phyloP scores from a whole-genome alignment of 768 basidiomycete species.

The Gymnopilus dilepis region DNA sequence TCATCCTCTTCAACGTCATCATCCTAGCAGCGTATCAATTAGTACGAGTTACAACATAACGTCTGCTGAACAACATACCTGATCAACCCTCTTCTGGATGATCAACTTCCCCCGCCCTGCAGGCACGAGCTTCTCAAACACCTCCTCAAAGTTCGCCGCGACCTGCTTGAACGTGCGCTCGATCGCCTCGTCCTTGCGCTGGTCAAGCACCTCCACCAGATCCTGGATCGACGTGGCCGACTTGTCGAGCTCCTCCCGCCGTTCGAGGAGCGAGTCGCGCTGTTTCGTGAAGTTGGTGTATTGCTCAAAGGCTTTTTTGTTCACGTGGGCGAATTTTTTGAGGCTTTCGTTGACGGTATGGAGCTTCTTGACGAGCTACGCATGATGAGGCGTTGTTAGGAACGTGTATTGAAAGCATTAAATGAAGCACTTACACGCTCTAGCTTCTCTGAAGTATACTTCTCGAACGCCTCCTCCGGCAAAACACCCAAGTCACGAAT shows the following conservation, averaged over 20 bases:
- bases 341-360: constrained; percentile 90
- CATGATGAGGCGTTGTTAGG: neutral
- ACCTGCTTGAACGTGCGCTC: constrained; percentile 99
- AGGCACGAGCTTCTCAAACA: constrained; percentile 95
- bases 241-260: constrained; percentile 90
- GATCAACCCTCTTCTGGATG: constrained; percentile 90
- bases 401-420: neutral
- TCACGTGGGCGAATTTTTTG: constrained; percentile 97
- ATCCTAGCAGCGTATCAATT: constrained; percentile 49
- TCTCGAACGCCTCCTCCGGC: constrained; percentile 97
- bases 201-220: constrained; percentile 91
- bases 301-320: constrained; percentile 99
- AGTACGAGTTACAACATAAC: neutral
- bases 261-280: constrained; percentile 85
- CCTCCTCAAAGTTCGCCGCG: constrained; percentile 94
- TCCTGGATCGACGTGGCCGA: constrained; percentile 91
- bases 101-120: constrained; percentile 90
- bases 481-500: constrained; percentile 96
- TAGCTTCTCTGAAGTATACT: constrained; percentile 87
- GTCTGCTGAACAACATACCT: constrained; percentile 46
- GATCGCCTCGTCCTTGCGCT: constrained; percentile 98
- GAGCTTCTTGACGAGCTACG: constrained; percentile 89
- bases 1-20: constrained; percentile 76
- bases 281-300: constrained; percentile 98
- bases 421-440: constrained; percentile 66